Conservation (phyloP, 2,329 filamentous ascomycete genomes). For the Verticillium albo-atrum region DNA sequence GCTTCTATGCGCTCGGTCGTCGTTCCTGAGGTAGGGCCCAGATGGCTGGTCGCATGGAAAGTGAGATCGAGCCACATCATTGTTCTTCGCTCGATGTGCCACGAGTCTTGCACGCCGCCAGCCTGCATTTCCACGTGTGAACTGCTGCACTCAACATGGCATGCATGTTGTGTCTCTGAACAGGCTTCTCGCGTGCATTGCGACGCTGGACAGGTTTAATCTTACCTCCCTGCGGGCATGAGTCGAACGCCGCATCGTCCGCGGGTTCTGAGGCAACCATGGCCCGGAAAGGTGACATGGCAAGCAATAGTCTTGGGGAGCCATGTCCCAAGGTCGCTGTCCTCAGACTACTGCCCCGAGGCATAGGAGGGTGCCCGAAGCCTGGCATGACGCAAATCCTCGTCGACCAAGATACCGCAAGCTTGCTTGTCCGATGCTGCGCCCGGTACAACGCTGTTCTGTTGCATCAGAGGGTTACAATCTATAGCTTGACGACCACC, state of each 20-base stretch:
- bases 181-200: background rate
- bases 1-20: background rate
- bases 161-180: background rate
- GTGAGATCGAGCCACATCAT: background rate
- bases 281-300: background rate
- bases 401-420: background rate
- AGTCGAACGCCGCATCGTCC: background rate
- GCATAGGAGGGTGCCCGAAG: background rate
- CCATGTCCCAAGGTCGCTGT: background rate
- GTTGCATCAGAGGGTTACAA: background rate
- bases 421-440: background rate
- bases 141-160: background rate
- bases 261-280: background rate
- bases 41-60: background rate
- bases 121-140: background rate
- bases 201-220: background rate
- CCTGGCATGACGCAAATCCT: background rate
- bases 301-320: background rate
- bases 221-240: background rate
- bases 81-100: background rate
- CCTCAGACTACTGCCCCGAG: too few relatives aligned
- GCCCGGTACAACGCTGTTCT: background rate
- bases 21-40: background rate
- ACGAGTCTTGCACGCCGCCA: background rate
- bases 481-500: background rate